phyloP scores from a whole-genome alignment of 2,329 filamentous ascomycete genomes.

The Sordariomycetes sp. region DNA sequence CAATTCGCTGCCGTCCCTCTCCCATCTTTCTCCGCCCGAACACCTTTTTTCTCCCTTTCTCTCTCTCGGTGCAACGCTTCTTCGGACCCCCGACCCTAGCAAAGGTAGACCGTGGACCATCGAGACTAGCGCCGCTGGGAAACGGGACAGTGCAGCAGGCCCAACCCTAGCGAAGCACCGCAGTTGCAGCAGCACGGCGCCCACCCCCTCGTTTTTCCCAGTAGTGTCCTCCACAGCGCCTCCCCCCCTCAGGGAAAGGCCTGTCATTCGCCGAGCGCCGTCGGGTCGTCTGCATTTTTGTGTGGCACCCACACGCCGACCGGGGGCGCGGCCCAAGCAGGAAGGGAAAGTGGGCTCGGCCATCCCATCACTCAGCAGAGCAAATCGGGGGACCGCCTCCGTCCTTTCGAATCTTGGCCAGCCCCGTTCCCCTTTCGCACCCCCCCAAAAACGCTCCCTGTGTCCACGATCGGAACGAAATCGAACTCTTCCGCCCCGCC shows the following conservation, averaged over 20 bases:
- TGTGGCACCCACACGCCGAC: not conserved
- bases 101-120: not conserved
- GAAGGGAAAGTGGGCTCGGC: not conserved
- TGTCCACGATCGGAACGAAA: no score
- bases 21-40: not conserved
- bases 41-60: not conserved
- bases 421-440: not conserved
- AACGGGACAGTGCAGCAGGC: not conserved
- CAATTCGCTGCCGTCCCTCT: not conserved
- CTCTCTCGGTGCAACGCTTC: not conserved
- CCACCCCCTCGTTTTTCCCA: not conserved
- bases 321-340: not conserved
- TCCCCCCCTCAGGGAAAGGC: not conserved
- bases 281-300: not conserved
- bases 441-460: no score
- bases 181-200: not conserved
- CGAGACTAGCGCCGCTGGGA: not conserved
- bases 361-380: not conserved
- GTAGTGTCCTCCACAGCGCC: no score
- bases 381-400: not conserved
- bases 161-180: not conserved
- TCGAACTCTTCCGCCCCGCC: no score
- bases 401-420: not conserved
- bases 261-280: not conserved
- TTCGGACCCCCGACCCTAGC: not conserved